Base-by-base conservation (phyloP, 805 yeast species). In the Kodamaea nitidulidarum region DNA sequence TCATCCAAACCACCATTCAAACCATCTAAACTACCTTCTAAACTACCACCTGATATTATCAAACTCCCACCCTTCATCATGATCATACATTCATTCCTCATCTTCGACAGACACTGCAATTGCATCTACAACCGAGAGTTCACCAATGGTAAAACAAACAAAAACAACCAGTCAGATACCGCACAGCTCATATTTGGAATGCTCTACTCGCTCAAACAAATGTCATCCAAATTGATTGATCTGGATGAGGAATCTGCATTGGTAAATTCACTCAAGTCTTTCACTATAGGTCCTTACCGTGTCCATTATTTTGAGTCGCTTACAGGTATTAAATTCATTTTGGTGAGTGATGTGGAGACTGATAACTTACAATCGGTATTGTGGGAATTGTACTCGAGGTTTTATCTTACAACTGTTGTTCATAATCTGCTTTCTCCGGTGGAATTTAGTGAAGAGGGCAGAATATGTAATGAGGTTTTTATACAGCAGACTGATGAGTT, bases 31-130 rank as follows among this genome's bases (percentile, higher is more conserved):
- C n/a, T n/a, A n/a, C n/a, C n/a, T n/a, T n/a, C n/a, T n/a, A n/a
- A n/a, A 8, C 22, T 20, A 5, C 22, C 8, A 5, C 8, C 8
- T 20, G 22, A 20, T 8, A 20, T 20, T 20, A 20, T 5, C 22
- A 20, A 5, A 20, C 5, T 8, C 22, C 22, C 21, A 16, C 10
- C 28, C n/a, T 9, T 5, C 14, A 25, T 5, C 15, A 37, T 38
- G 41, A 76, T 84, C 28, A 79, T 88, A 33, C 81, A 82, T 64
- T 85, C 96, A 8, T 84, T 90, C 55, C 86, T 88, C 85, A 77
- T 91, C 40, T 91, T 84, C 56, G 97, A 91, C 58, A 75, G 93
- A 56, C 97, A 91, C 63, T 86, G 97, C 62, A 66, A 84, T 46
- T 90, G 98, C 60, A 79, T 91, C 14, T 91, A 78, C 61, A 76